phyloP scores from a whole-genome alignment of 768 basidiomycete genomes.

The Mrakia frigida region DNA sequence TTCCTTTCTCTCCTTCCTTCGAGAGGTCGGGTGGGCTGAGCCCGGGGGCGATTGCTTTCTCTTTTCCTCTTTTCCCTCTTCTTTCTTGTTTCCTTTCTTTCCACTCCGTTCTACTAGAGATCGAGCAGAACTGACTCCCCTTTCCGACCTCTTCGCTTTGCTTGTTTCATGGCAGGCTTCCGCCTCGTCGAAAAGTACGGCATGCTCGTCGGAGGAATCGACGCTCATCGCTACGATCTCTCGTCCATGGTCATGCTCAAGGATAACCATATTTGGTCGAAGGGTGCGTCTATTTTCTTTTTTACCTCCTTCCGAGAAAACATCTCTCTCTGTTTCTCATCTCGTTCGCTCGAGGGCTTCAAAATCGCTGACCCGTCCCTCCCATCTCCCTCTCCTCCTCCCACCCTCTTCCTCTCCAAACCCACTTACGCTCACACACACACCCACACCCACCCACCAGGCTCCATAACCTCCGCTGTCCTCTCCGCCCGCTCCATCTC shows the following conservation, averaged over 20 bases:
- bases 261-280: conserved; percentile 98
- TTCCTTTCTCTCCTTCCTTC: neutral
- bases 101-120: neutral
- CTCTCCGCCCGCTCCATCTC: conserved; percentile 78
- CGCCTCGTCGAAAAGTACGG: conserved; percentile 96
- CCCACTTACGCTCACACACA: neutral
- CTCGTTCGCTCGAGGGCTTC: neutral
- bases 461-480: conserved; percentile 86
- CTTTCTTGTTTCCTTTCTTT: neutral
- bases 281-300: conserved; percentile 52
- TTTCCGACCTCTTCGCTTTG: neutral
- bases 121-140: neutral
- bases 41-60: neutral
- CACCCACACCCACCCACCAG: conserved; percentile 45
- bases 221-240: conserved; percentile 91
- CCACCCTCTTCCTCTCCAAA: conserved; percentile 4
- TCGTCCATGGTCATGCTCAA: conserved; percentile 99
- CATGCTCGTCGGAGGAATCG: conserved; percentile 96
- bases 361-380: neutral
- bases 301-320: neutral
- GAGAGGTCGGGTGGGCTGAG: neutral
- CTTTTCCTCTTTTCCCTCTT: neutral
- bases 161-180: conserved; percentile 56
- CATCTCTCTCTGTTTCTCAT: conserved; percentile 23
- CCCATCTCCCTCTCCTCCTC: neutral